Conservation (phyloP, 345 rosid genomes). For the Limnanthes douglasii region DNA sequence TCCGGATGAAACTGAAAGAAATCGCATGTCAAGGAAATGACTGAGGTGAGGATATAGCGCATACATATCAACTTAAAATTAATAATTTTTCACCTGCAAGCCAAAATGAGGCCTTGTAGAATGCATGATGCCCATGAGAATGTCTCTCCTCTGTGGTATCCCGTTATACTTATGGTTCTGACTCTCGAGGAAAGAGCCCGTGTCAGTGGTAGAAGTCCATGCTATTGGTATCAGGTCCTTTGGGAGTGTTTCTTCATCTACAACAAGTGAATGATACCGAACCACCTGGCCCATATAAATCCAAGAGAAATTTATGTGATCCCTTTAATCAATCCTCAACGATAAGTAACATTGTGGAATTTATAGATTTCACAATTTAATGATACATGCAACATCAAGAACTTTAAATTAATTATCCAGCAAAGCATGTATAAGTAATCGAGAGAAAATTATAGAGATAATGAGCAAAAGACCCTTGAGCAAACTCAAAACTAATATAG, state of each 20-base stretch:
- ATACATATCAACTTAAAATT: background rate
- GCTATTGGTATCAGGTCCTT: conserved; percentile 77
- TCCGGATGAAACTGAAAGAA: conserved; percentile 82
- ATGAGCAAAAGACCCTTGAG: conserved; percentile 4
- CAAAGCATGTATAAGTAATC: no score
- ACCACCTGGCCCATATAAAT: conserved; percentile 45
- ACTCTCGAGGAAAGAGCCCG: conserved; percentile 35
- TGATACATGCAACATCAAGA: no score
- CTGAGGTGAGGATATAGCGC: conserved; percentile 5
- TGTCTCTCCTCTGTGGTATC: conserved; percentile 18
- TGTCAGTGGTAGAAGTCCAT: conserved; percentile 45
- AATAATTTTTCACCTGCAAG: conserved; percentile 44
- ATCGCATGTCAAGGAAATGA: conserved; percentile 14
- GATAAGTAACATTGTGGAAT: no score
- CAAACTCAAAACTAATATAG: no score
- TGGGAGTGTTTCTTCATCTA: conserved; percentile 72
- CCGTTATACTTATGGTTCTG: conserved; percentile 13
- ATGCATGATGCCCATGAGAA: conserved; percentile 88
- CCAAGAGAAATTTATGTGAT: conserved; percentile 4
- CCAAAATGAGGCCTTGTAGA: conserved; percentile 86
- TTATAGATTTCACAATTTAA: no score
- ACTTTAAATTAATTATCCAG: no score
- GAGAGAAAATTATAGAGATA: conserved; percentile 4
- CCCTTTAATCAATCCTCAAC: background rate
- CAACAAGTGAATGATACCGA: conserved; percentile 82